Base-by-base conservation (phyloP, 768 basidiomycete species). In the Russula olivacea region DNA sequence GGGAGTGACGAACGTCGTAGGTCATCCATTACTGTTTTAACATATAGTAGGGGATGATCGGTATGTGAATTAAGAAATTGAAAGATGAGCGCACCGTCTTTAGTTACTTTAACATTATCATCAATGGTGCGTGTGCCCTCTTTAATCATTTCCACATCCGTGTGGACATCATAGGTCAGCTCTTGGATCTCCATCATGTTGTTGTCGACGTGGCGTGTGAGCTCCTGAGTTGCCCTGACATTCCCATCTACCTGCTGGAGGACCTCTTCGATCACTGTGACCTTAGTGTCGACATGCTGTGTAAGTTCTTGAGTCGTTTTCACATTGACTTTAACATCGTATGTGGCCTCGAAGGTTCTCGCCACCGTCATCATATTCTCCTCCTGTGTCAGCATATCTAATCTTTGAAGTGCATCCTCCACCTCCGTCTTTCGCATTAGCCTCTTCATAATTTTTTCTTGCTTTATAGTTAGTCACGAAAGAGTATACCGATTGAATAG, bases 311-410 rank as follows among this genome's bases (percentile, higher is more conserved):
- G 17, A 15, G 41, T 19, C 21, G 45, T 4, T 11, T 7, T 50
- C 17, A 28, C 50, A 19, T 51, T 50, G 28, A 6, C 30, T 19
- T 51, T 30, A 4, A 51, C 28, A 28, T 30, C 4, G 50, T 51
- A 30, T n/a, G 30, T n/a, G 30, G n/a, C 41, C 19, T 32, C 17
- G 17, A 49, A 15, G 45, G 14, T 51, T 34, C 19, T 43, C 45
- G 30, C 34, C 4, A 10, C 17, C 14, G 21, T n/a, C 49, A 56
- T 43, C 14, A 6, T 28, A 30, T 19, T 21, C 38, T 61, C 61
- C 38, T 61, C 61, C 30, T 55, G 28, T 8, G 61, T 61, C 9
- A 61, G 48, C 1, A 30, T 21, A 14, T 50, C 54, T 10, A 61
- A 61, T 19, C 61, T 28, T 19, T 11, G 1, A 9, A 61, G 47